Percentiles rank a stretch among this genome's conserved stretches.
phyloP scores from a whole-genome alignment of 148 eudicot genomes.

The Nyssa sinensis region DNA sequence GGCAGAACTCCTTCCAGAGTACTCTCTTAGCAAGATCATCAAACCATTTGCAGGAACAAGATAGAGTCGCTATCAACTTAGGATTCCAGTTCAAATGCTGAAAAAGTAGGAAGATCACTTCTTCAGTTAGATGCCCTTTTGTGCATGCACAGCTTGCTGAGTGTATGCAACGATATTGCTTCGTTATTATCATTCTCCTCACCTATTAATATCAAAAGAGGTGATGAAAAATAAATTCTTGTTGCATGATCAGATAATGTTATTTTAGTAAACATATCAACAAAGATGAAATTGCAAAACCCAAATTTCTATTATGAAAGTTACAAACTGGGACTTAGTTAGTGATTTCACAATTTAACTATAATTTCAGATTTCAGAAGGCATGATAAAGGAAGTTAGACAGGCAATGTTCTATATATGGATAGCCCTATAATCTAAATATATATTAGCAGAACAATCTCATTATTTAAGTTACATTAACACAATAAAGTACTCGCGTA shows the following conservation, averaged over 20 bases:
- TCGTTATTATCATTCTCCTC: constrained; percentile 52
- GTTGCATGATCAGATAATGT: background rate
- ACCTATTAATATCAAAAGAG: constrained; percentile 30
- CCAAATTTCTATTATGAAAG: background rate
- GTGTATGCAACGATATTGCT: constrained; percentile 92
- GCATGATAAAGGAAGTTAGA: background rate
- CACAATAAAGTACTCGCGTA: no score
- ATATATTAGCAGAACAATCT: background rate
- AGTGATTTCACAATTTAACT: no score
- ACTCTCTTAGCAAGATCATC: constrained; percentile 93
- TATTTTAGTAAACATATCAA: background rate
- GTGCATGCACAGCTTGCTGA: constrained; percentile 85
- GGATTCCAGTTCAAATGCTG: constrained; percentile 89
- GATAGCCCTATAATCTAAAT: background rate
- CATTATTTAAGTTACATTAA: no score
- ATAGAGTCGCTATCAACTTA: constrained; percentile 78
- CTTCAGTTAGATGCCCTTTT: constrained; percentile 88
- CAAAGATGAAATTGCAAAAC: background rate
- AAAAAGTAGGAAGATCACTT: constrained; percentile 70
- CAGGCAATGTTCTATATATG: no score
- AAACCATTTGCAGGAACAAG: constrained; percentile 92
- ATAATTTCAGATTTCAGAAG: no score
- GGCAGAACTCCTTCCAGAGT: constrained; percentile 92
- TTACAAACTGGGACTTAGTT: background rate
- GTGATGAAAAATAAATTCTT: background rate